Evolutionary conservation across 139 green algal genomes (phyloP), one percentile per base, ranked within the genome.

Genomic region (Chlorella sp.): DNA sequence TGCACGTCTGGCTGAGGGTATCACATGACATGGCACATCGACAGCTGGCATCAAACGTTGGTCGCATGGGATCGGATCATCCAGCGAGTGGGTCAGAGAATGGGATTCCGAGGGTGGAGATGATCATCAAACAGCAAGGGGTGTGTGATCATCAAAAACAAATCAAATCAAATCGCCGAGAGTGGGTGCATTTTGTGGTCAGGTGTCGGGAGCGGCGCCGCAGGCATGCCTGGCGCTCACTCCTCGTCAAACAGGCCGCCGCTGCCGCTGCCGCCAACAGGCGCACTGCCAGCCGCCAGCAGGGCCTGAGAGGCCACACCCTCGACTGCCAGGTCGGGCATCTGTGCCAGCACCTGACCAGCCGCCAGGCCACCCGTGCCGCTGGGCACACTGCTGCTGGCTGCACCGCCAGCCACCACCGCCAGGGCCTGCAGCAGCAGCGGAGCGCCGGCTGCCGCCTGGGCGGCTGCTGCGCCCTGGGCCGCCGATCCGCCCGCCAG

Each of bases 251-350:
- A 84, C 48, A 84, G 80, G 65, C 62, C 62, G 46, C 64, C 43
- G 32, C 75, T 48, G 38, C 74, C 43, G 41, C 76, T 32, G 48
- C 32, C 72, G 30, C 73, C 56, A 28, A 60, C 43, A 22, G 9
- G 41, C 41, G 30, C 64, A 24, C 76, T 56, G 34, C 1, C 17
- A 56, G 75, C 76, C 75, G 51, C 51, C 40, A 73, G 82, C 79
- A 85, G 60, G n/a, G 56, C 70, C 43, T 54, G 46, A 1, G 80
- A 86, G 0, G 72, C 68, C 43, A 76, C 60, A 0, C 85, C 85
- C 79, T 89, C 80, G 30, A 89, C 54, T 17, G 30, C n/a, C 3
- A 86, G 38, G 11, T 65, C 67, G 0, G 85, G 85, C 79, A 86
- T 74, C 44, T 68, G 64, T 20, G 85, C 85, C 80, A 82, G 38